Evolutionary conservation across 192 early-diverging fungal genomes (phyloP).

Genomic region (Backusella tuberculispora): DNA sequence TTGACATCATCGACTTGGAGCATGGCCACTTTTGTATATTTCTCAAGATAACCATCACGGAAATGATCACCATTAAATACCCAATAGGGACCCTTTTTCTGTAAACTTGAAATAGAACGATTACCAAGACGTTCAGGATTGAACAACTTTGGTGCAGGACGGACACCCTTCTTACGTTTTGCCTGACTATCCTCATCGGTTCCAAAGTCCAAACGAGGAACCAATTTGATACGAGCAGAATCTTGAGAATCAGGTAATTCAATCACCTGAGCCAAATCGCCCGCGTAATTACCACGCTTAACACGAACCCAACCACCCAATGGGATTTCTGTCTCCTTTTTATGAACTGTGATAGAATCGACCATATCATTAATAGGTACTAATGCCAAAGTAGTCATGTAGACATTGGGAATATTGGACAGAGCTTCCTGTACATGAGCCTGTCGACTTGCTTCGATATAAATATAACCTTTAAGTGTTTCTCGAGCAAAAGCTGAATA

Average conservation of each 20-base stretch:
- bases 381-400: constrained; percentile 68
- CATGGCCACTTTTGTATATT: constrained; percentile 71
- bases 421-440: constrained; percentile 70
- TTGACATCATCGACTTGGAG: constrained; percentile 71
- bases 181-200: constrained; percentile 47
- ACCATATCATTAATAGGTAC: constrained; percentile 94
- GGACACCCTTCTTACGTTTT: constrained; percentile 65
- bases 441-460: constrained; percentile 84
- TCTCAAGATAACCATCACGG: constrained; percentile 82
- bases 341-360: constrained; percentile 80
- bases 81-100: constrained; percentile 62
- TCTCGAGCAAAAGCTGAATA: constrained; percentile 85
- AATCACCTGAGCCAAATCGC: constrained; percentile 85
- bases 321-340: constrained; percentile 63
- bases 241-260: constrained; percentile 71
- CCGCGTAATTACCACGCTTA: constrained; percentile 90
- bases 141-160: constrained; percentile 82
- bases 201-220: constrained; percentile 76
- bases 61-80: constrained; percentile 64
- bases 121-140: constrained; percentile 59
- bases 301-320: constrained; percentile 86
- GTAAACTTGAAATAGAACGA: constrained; percentile 45
- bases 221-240: constrained; percentile 64
- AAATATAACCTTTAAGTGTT: constrained; percentile 86
- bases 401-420: constrained; percentile 73